Evolutionary conservation across 2,329 filamentous ascomycete species (phyloP), one percentile per base, ranked within the genome.

Genomic region (Stagonosporopsis tanaceti): DNA sequence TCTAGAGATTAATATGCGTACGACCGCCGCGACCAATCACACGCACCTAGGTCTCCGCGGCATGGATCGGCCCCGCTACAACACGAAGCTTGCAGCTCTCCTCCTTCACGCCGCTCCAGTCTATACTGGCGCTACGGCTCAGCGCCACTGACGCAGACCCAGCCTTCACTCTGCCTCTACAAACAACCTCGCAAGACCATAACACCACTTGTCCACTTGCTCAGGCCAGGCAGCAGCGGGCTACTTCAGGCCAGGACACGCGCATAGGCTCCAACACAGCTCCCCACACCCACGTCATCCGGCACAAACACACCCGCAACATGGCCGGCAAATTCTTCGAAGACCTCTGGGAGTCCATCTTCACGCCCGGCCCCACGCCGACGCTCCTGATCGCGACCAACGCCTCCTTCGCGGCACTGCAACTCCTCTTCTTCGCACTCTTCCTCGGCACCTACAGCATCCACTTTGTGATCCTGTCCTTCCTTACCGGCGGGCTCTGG

Each of bases 351-450:
- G 86, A 90, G 74, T 96, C 92, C 72, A 88, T 98, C 82, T 97
- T 98, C 84, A 95, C 90, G 5, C 91, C 94, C 0, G 95, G 95
- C 55, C 87, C 94, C 44, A 97, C 93, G 0, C 92, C 92, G 14
- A 91, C 91, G 45, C 87, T 99, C 63, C 85, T 98, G 54, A 80
- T 93, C 72, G 95, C 95, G 59, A 96, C 95, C 57, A 98, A 99
- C 79, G 87, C 84, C 73, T 89, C 91, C 60, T 99, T 99, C 76
- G 93, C 88, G 62, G 86, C 87, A 39, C 88, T 99, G 17, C 95
- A 98, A 77, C 59, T 90, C 61, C 83, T 96, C 39, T 88, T 98
- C 65, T 78, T 92, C 63, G 77, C 79, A 51, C 89, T 99, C 61
- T 85, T 98, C 50, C 59, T 92, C 65, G 89, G 87, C 54, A 99